Conservation (phyloP, 2,329 filamentous ascomycete species). For the Xylogone sp. region DNA sequence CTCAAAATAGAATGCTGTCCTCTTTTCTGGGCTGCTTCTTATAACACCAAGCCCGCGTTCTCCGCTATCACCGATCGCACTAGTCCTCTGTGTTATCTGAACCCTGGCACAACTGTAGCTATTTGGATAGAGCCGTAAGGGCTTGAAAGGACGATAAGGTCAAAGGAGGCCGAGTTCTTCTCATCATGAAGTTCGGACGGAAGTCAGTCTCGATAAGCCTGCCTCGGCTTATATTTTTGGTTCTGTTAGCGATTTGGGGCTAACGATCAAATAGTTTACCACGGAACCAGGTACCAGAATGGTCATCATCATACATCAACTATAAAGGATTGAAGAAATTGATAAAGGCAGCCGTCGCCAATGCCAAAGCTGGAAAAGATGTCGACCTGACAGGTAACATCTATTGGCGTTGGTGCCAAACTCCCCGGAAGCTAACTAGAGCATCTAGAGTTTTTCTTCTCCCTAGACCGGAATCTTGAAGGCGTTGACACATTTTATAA, state of each 20-base stretch:
- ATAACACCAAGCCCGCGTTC: neutral
- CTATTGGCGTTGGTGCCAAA: slow-evolving; percentile 27
- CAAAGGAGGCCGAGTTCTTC: neutral
- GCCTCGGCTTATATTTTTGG: slow-evolving; percentile 2
- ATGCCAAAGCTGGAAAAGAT: slow-evolving; percentile 64
- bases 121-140: neutral
- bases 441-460: slow-evolving; percentile 86
- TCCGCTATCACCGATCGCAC: neutral
- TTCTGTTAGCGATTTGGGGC: neutral
- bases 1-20: no score
- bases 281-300: slow-evolving; percentile 82
- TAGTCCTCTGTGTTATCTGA: neutral
- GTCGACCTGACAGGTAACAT: slow-evolving; percentile 86
- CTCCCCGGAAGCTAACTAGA: slow-evolving; percentile 33
- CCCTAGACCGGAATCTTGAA: slow-evolving; percentile 93
- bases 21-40: neutral
- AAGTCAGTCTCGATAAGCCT: slow-evolving; percentile 41
- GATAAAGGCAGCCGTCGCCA: slow-evolving; percentile 71
- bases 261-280: slow-evolving; percentile 54
- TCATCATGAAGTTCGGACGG: slow-evolving; percentile 59
- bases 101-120: neutral
- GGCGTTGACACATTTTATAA: slow-evolving; percentile 97
- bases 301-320: slow-evolving; percentile 80
- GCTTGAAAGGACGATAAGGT: neutral
- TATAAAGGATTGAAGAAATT: slow-evolving; percentile 94